phyloP scores from a whole-genome alignment of 2,329 filamentous ascomycete genomes.

The Fusarium nodosum region DNA sequence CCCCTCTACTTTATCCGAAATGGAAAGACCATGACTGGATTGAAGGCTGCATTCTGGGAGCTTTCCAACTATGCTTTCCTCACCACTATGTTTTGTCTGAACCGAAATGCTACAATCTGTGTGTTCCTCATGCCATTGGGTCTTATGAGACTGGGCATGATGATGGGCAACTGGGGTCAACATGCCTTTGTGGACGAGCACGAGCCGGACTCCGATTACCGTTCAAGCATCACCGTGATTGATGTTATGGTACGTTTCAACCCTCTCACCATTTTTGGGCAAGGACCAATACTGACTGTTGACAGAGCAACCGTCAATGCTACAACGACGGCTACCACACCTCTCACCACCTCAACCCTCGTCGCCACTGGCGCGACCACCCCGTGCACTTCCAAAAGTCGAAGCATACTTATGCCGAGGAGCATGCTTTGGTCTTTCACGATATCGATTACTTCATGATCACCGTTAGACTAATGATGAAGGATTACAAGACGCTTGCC shows the following conservation, averaged over 20 bases:
- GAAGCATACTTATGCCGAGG: constrained; percentile 74
- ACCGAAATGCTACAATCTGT: constrained; percentile 71
- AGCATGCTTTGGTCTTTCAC: constrained; percentile 81
- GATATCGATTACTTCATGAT: constrained; percentile 87
- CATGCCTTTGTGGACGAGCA: constrained; percentile 83
- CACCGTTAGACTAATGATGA: constrained; percentile 74
- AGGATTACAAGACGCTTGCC: constrained; percentile 79
- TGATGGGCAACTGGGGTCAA: constrained; percentile 89
- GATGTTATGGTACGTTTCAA: constrained; percentile 76
- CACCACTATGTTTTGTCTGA: constrained; percentile 61
- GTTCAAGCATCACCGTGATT: constrained; percentile 83
- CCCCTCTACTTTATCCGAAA: constrained; percentile 79
- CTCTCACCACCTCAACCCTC: constrained; percentile 82
- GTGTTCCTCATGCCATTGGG: constrained; percentile 76
- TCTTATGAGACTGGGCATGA: constrained; percentile 77
- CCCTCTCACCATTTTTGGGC: rapidly evolving
- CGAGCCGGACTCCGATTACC: constrained; percentile 82
- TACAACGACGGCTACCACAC: constrained; percentile 89
- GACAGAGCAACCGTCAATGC: constrained; percentile 82
- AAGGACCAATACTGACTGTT: constrained; percentile 2
- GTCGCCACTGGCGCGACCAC: constrained; percentile 85
- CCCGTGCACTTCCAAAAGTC: constrained; percentile 78
- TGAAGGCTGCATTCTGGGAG: constrained; percentile 73
- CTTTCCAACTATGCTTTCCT: constrained; percentile 68
- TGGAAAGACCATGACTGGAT: constrained; percentile 66